Evolutionary conservation across 208 protist species (phyloP).

Genomic region (Naegleria fowleri): DNA sequence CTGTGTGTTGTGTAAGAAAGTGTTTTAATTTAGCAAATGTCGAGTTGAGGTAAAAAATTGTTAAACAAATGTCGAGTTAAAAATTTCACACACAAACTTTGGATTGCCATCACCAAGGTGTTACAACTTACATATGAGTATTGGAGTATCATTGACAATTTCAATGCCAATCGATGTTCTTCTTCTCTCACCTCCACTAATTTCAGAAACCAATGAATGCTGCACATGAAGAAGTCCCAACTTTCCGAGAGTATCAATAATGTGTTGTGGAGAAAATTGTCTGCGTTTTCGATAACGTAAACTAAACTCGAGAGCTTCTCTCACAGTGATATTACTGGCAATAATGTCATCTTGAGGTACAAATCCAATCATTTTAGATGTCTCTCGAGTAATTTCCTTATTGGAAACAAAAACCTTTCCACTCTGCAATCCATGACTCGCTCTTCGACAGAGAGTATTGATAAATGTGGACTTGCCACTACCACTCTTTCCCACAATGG

Average conservation of each 20-base stretch:
- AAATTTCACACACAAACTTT: too few species aligned
- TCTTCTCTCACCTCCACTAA: slow-evolving; percentile 35
- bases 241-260: slow-evolving; percentile 58
- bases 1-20: too few species aligned
- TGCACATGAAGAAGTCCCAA: slow-evolving; percentile 58
- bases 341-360: slow-evolving; percentile 73
- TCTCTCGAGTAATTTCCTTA: not conserved
- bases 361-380: slow-evolving; percentile 48
- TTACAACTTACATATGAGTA: slow-evolving; percentile 23
- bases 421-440: not conserved
- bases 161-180: slow-evolving; percentile 23
- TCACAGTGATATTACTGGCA: slow-evolving; percentile 58
- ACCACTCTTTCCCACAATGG: not conserved
- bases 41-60: too few species aligned
- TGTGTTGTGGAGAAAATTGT: not conserved
- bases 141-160: not conserved
- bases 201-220: slow-evolving; percentile 53
- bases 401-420: not conserved
- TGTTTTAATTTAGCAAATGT: too few species aligned
- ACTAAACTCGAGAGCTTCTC: slow-evolving; percentile 62
- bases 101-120: too few species aligned
- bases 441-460: not conserved
- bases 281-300: not conserved
- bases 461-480: not conserved
- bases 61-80: too few species aligned